These are phyloP conservation scores for Ogataea allantospora DNA, from an alignment of 805 yeast genomes.

Conservation along the genomic window DNA sequence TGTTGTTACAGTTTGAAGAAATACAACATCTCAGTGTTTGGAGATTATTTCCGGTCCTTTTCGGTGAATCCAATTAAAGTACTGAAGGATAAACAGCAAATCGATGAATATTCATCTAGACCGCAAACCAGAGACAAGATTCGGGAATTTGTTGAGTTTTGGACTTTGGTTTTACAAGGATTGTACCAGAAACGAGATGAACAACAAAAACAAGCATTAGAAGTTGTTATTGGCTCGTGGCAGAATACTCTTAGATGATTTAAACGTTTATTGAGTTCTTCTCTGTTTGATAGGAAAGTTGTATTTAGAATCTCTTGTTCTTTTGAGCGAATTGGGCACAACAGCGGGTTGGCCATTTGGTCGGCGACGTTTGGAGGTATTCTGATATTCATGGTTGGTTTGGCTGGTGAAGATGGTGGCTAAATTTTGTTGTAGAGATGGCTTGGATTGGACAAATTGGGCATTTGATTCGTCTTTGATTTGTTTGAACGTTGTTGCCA, in stretches of 20 bases:
- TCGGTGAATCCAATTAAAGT: conserved; percentile 20
- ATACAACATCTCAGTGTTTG: conserved; percentile 58
- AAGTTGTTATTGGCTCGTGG: conserved; percentile 20
- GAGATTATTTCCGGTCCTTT: conserved; percentile 39
- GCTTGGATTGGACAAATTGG: background rate
- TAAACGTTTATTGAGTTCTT: background rate
- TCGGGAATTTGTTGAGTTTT: conserved; percentile 45
- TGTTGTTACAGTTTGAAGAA: conserved; percentile 42
- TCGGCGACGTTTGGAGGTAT: background rate
- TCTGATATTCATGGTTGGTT: background rate
- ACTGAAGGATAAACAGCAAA: conserved; percentile 23
- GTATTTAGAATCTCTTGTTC: conserved; percentile 4
- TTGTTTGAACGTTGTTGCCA: conserved; percentile 12
- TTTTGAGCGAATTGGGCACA: conserved; percentile 5
- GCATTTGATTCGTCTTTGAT: conserved; percentile 1
- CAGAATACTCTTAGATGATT: conserved; percentile 1
- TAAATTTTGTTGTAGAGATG: conserved; percentile 4
- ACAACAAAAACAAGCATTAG: conserved; percentile 34
- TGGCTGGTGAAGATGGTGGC: background rate
- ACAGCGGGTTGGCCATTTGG: background rate
- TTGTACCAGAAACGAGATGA: conserved; percentile 40
- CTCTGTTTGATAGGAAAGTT: conserved; percentile 14
- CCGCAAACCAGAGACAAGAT: conserved; percentile 37
- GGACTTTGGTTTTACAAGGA: conserved; percentile 46
- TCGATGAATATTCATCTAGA: conserved; percentile 6